Percentiles rank a stretch among this genome's conserved stretches.
Evolutionary conservation across 192 early-diverging fungal genomes (phyloP).

Genomic region (Ambispora gerdemannii): DNA sequence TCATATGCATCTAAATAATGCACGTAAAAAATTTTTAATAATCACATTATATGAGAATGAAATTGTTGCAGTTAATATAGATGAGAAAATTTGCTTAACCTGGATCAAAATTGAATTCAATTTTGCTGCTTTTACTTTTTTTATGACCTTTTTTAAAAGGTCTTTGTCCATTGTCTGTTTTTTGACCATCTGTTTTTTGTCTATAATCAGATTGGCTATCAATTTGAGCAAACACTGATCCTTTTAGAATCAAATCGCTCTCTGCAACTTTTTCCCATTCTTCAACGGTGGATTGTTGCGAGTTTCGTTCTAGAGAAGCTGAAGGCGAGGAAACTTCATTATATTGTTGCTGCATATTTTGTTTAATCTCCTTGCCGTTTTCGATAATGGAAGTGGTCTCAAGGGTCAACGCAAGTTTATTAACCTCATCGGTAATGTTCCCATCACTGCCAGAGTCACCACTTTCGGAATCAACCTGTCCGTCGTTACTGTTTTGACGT

Average conservation of each 20-base stretch:
- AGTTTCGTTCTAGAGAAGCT: background rate
- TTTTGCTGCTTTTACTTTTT: conserved; percentile 30
- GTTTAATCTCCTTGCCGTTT: conserved; percentile 7
- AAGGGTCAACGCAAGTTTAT: background rate
- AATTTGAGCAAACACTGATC: background rate
- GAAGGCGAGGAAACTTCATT: background rate
- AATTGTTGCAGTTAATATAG: too few relatives aligned
- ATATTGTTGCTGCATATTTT: background rate
- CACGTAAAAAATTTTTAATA: too few relatives aligned
- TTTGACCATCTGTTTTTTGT: background rate
- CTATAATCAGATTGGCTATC: background rate
- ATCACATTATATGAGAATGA: too few relatives aligned
- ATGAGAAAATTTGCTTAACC: too few relatives aligned
- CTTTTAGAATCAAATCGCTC: conserved; percentile 1
- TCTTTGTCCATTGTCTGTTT: background rate
- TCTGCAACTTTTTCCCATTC: conserved; percentile 22
- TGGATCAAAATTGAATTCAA: conserved; percentile 34
- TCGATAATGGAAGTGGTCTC: conserved; percentile 14
- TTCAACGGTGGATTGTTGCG: conserved; percentile 8
- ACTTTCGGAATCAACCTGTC: conserved; percentile 24
- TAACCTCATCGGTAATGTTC: conserved; percentile 15
- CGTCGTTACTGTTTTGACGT: conserved; percentile 6
- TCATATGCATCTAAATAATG: conserved; percentile 33
- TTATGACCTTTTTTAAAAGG: conserved; percentile 30
- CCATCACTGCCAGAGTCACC: conserved; percentile 20